Base-by-base conservation (phyloP, 768 basidiomycete genomes). In the Serendipita indica region DNA sequence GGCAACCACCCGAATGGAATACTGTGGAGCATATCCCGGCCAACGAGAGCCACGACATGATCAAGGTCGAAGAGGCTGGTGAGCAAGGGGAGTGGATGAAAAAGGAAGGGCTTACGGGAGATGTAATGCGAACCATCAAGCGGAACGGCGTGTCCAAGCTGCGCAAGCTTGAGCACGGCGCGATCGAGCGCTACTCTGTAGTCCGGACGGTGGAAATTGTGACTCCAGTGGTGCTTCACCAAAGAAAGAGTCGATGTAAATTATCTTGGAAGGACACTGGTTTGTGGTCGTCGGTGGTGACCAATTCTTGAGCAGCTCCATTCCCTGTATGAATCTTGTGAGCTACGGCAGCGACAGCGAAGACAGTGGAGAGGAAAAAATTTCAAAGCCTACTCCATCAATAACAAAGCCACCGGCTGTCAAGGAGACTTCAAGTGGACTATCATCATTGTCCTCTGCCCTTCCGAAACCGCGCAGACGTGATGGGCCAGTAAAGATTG, bases 131-230 rank as follows among this genome's bases (percentile, higher is more conserved):
- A 60, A 88, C 69, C 13, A 83, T 81, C 7, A 89, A 71, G 20
- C 86, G 72, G 49, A 88, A 73, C 67, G 83, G 82, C 61, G 89
- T 89, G 28, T 81, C 80, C 10, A 79, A 79, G 68, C 89, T 87
- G 32, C 89, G 72, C 22, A 86, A 54, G n/a, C 32, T 54, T 7
- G 49, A 54, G 20, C 49, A 54, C 12, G 49, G 49, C 10, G 49
- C 49, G 25, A 54, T 54, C 30, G 49, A 54, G 32, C 22, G 49
- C 4, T 54, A 54, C 49, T 54, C 49, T 20, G 49, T 54, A 4
- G 30, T 54, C n/a, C 49, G 49, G 32, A 54, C 49, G 10, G 32
- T 54, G 49, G 49, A 54, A 33, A 28, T 28, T 18, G 32, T 54
- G 22, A 54, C 49, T 12, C 49, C 4, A 54, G 49, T 54, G 49